These are phyloP conservation scores for Phaeosphaeria sp. DNA, from an alignment of 2,329 filamentous ascomycete species.

Conservation along the genomic window DNA sequence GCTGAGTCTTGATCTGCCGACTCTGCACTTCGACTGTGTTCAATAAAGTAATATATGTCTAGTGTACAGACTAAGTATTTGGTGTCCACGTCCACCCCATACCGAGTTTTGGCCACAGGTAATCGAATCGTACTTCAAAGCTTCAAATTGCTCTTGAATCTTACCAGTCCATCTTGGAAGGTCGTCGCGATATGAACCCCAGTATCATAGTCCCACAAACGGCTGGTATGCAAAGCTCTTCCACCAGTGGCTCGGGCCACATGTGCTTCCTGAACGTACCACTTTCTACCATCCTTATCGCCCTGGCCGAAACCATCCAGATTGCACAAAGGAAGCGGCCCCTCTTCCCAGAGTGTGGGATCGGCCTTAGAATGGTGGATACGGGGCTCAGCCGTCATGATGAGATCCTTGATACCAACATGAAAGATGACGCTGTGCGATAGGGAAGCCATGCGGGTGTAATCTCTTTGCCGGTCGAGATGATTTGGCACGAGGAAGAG, in stretches of 20 bases:
- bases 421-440: conserved; percentile 45
- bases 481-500: conserved; percentile 60
- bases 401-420: conserved; percentile 27
- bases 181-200: conserved; percentile 42
- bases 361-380: conserved; percentile 23
- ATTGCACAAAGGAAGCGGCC: conserved; percentile 27
- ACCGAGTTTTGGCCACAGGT: background rate
- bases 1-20: no score
- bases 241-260: conserved; percentile 30
- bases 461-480: conserved; percentile 29
- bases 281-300: conserved; percentile 35
- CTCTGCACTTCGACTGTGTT: no score
- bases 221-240: conserved; percentile 34
- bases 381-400: conserved; percentile 7
- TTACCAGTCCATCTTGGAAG: conserved; percentile 41
- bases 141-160: conserved; percentile 19
- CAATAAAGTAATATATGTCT: no score
- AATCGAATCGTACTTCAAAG: background rate
- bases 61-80: no score
- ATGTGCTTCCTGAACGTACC: conserved; percentile 43
- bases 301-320: conserved; percentile 16
- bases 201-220: conserved; percentile 38
- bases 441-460: conserved; percentile 38
- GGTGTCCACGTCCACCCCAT: no score
- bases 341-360: conserved; percentile 32